Base-by-base conservation (phyloP, 345 rosid species). In the Citrus medica region DNA sequence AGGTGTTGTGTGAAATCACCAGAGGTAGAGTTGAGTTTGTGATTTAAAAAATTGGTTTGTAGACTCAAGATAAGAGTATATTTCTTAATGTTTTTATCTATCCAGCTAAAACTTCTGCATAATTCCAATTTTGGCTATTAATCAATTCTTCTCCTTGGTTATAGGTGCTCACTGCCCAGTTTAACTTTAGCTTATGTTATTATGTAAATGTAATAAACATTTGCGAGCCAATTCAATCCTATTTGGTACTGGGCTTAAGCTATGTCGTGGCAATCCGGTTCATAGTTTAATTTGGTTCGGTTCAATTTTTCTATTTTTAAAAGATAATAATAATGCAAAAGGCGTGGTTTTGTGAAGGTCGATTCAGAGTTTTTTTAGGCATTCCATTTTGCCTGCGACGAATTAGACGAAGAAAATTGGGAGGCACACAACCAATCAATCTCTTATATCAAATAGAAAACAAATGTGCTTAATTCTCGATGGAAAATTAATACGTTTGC, bases 121-220 rank as follows among this genome's bases (percentile, higher is more conserved):
- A 48, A 60, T 28, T 21, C 66, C 51, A 59, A 30, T 79, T 75
- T 82, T 82, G 75, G 68, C 59, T 33, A 53, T 82, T 56, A 21
- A 27, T 27, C 37, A 9, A 9, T 27, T 62, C 1, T 61, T 7
- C 35, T 73, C 1, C 4, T 33, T 35, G 33, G 38, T 2, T 6
- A 30, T 3, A 40, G 17, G n/a, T 62, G 37, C 38, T 37, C 56
- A 3, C 7, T 60, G 25, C 37, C 16, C 56, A 3, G 16, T 38
- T 38, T 60, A 22, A 24, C 35, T 14, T 9, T 19, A 32, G 62
- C 13, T 8, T n/a, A 8, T 67, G 51, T 3, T 12, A 7, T 3
- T n/a, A 25, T 35, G 25, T 37, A 67, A 46, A 25, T 35, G 14
- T 37, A 67, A 46, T 8, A 7, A 42, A 33, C 69, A 35, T 33